Evolutionary conservation across 2,329 filamentous ascomycete genomes (phyloP), one percentile per base, ranked within the genome.

Genomic region (Fusarium robinianum): DNA sequence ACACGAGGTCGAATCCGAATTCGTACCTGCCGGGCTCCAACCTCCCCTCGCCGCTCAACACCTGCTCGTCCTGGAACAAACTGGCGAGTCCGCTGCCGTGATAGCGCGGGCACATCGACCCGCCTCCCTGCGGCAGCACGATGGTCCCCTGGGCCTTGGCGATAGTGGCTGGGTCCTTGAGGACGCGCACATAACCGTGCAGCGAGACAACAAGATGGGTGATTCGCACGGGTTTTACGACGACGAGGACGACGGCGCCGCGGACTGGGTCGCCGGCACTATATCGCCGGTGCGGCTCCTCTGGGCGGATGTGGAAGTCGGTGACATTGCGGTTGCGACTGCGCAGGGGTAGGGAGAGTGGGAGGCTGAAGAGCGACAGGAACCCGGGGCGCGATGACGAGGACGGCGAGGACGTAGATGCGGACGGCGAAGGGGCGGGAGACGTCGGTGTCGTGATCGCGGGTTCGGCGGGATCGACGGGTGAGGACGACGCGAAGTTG

Each of bases 51-150:
- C 87, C 88, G 62, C 87, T 90, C 23, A 94, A 71, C 10, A 89
- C 85, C 63, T 85, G 79, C 70, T 94, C 88, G 62, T 94, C 88
- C 67, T 90, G 85, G 62, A 92, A 94, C 31, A 94, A 72, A 27
- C 85, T 86, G n/a, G 84, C 86, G 58, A 88, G 83, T 21, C 88
- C 87, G 71, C 88, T 88, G 58, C 85, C 85, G 61, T 84, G 84
- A 62, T 88, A 88, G 53, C 77, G 77, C 14, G 72, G 69, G 18
- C 68, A 70, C 17, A 54, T 60, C 45, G 58, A 71, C 62, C 67
- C 50, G 58, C 69, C 58, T 55, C 66, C 55, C 64, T 67, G 58
- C 15, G 69, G 63, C 15, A 73, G 64, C 5, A 72, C 70, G 32
- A 74, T 72, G 51, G 70, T 58, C 40, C 68, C 65, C 39, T 76